Conservation (phyloP, 331 rosid genomes). For the Stylosanthes scabra region DNA sequence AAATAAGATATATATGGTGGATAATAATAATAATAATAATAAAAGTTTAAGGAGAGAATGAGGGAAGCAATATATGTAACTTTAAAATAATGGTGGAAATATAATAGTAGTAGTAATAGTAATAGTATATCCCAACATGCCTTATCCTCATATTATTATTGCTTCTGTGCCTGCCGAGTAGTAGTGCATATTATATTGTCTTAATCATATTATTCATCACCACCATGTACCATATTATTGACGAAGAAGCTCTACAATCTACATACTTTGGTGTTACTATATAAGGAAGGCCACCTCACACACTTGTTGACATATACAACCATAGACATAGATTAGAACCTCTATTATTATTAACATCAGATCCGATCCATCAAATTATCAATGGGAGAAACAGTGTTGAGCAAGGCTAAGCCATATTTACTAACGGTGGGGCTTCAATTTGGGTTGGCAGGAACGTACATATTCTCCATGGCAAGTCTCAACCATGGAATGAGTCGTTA, state of each 20-base stretch:
- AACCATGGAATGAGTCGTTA: constrained; percentile 66
- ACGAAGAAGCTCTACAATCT: no score
- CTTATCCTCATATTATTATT: constrained; percentile 23
- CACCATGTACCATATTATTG: no score
- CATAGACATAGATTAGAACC: no score
- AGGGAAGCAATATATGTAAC: no score
- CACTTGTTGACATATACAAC: not conserved
- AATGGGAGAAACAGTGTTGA: constrained; percentile 20
- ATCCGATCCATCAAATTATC: no score
- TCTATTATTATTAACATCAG: no score
- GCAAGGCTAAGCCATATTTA: constrained; percentile 60
- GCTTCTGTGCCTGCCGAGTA: not conserved
- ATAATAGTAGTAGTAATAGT: no score
- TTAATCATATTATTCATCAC: constrained; percentile 7
- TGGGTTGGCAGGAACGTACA: constrained; percentile 66
- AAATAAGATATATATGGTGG: no score
- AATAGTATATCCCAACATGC: constrained; percentile 5
- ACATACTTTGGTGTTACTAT: constrained; percentile 39
- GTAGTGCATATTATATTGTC: constrained; percentile 1
- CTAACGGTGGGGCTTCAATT: constrained; percentile 60
- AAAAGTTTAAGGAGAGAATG: no score
- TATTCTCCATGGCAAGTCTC: constrained; percentile 57
- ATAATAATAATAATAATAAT: no score
- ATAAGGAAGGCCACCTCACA: constrained; percentile 37
- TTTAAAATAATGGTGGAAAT: no score